Conservation (phyloP, 345 rosid genomes). For the Kandelia obovata region DNA sequence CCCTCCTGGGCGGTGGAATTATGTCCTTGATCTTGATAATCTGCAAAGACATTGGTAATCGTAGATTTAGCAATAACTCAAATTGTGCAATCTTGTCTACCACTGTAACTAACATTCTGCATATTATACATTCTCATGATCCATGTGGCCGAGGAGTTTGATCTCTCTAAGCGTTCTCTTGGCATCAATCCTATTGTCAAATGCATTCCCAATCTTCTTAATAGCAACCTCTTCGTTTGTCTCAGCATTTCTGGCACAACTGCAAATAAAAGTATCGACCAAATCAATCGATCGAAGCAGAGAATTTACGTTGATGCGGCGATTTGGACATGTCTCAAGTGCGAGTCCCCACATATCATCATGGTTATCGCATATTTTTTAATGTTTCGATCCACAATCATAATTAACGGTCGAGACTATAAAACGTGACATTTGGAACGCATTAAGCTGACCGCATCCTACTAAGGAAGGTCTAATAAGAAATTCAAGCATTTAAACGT, state of each 20-base stretch:
- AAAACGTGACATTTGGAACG: no score
- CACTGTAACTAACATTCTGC: not conserved
- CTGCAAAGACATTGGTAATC: conserved; percentile 2
- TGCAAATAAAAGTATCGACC: not conserved
- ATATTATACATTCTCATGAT: conserved; percentile 69
- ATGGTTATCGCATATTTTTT: no score
- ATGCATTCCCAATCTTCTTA: conserved; percentile 36
- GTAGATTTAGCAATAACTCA: no score
- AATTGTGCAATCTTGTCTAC: no score
- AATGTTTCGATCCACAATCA: no score
- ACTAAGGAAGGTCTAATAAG: no score
- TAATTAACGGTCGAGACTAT: no score
- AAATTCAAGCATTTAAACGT: no score
- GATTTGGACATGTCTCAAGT: no score
- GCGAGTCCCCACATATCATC: no score
- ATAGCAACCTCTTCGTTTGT: conserved; percentile 27
- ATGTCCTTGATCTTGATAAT: conserved; percentile 24
- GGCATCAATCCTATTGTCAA: conserved; percentile 68
- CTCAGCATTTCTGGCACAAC: conserved; percentile 25
- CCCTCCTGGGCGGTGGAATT: conserved; percentile 23
- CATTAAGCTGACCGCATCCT: no score
- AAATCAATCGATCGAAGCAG: not conserved
- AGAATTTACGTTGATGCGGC: not conserved
- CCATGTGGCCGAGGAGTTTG: conserved; percentile 86
- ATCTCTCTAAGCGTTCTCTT: conserved; percentile 95